These are phyloP conservation scores for Cystofilobasidium ferigula DNA, from an alignment of 768 basidiomycete genomes.

Conservation along the genomic window DNA sequence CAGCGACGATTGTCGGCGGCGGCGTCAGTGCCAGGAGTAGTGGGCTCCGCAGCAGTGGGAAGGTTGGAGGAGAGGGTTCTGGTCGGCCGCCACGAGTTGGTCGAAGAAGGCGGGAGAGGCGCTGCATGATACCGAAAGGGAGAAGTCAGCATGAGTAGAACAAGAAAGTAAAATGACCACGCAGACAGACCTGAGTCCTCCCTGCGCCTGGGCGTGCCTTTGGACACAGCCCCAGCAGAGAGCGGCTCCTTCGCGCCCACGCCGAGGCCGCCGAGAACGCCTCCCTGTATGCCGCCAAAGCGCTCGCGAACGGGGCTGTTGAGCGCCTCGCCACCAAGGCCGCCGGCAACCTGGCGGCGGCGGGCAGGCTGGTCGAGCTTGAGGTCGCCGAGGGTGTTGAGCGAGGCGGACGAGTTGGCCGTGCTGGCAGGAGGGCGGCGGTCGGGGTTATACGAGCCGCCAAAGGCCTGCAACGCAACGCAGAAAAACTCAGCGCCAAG, in stretches of 20 bases:
- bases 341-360: not conserved
- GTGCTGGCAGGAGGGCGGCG: constrained; percentile 16
- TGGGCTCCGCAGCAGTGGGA: constrained; percentile 5
- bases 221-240: not conserved
- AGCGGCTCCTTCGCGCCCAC: not conserved
- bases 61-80: constrained; percentile 18
- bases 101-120: constrained; percentile 24
- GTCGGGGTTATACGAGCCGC: constrained; percentile 24
- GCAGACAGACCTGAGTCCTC: not conserved
- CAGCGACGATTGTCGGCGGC: constrained; percentile 4
- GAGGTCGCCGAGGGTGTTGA: constrained; percentile 10
- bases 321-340: constrained; percentile 11
- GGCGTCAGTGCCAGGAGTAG: not conserved
- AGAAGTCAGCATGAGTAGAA: not conserved
- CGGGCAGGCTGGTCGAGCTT: constrained; percentile 8
- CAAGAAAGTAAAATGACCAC: not conserved
- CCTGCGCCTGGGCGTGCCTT: not conserved
- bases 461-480: constrained; percentile 8
- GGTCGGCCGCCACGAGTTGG: constrained; percentile 22
- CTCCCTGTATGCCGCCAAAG: constrained; percentile 25
- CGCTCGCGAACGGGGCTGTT: constrained; percentile 23
- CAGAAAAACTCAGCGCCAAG: not conserved
- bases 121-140: not conserved
- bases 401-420: constrained; percentile 10
- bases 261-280: constrained; percentile 24